These are phyloP conservation scores for Phycomyces nitens DNA, from an alignment of 192 early-diverging fungal genomes.

Conservation along the genomic window DNA sequence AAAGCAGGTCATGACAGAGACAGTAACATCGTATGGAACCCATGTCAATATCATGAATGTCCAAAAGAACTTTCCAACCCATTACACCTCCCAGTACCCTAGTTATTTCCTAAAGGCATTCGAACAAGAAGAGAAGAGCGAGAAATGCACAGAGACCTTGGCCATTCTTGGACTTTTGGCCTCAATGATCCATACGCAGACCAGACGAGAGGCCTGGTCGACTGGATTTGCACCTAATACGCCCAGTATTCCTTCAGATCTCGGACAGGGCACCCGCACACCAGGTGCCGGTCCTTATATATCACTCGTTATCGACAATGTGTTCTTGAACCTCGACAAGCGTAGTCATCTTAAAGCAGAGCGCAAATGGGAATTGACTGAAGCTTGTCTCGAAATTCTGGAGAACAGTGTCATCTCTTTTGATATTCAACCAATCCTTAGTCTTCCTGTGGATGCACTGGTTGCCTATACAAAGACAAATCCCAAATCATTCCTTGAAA, in stretches of 20 bases:
- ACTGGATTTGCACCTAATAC: constrained; percentile 36
- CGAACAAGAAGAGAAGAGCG: constrained; percentile 59
- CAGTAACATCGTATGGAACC: not conserved
- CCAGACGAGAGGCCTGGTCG: constrained; percentile 23
- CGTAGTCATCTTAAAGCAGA: constrained; percentile 61
- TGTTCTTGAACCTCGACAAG: constrained; percentile 74
- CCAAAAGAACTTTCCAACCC: not conserved
- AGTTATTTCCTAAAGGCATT: constrained; percentile 78
- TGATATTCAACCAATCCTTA: constrained; percentile 55
- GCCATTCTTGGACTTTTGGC: constrained; percentile 77
- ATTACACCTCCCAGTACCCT: constrained; percentile 39
- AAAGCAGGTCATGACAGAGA: constrained; percentile 1
- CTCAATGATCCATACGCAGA: constrained; percentile 61
- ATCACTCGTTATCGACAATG: constrained; percentile 77
- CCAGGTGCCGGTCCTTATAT: constrained; percentile 81
- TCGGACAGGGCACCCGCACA: constrained; percentile 65
- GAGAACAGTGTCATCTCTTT: constrained; percentile 78
- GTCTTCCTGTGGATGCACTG: constrained; percentile 4
- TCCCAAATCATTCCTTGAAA: not conserved
- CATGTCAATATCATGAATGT: not conserved
- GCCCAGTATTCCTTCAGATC: constrained; percentile 50
- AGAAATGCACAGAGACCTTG: constrained; percentile 80
- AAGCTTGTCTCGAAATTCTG: constrained; percentile 68
- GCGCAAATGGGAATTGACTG: constrained; percentile 78
- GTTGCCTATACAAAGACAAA: not conserved